A percentile compares a stretch with the other conserved stretches of the same genome.
These are phyloP conservation scores for Crithidia mellificae DNA, from an alignment of 208 protist species.

Conservation along the genomic window DNA sequence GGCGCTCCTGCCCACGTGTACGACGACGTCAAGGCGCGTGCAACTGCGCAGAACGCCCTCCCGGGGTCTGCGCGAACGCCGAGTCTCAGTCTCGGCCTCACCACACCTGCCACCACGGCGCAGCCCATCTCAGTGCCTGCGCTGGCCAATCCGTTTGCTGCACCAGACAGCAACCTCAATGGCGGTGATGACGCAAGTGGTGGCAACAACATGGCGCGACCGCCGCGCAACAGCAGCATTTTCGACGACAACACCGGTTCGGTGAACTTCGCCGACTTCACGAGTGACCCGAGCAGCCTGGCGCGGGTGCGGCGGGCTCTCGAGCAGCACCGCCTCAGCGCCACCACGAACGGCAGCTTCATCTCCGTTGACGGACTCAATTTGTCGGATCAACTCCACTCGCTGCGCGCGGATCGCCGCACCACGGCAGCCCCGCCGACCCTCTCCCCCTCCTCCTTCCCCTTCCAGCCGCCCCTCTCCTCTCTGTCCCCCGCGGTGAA, in stretches of 20 bases:
- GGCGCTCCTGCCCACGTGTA: background rate
- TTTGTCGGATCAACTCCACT: background rate
- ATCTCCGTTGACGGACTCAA: background rate
- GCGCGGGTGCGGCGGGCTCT: background rate
- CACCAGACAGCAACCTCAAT: too few species aligned
- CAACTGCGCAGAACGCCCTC: background rate
- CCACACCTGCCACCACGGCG: background rate
- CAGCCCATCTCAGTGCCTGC: background rate
- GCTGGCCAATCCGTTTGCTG: too few species aligned
- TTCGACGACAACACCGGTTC: background rate
- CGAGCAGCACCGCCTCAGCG: conserved; percentile 10
- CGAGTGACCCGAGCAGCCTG: background rate
- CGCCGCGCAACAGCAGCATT: too few species aligned
- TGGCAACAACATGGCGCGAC: too few species aligned
- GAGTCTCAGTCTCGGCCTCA: background rate
- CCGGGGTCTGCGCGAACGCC: background rate
- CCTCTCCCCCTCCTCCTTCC: background rate
- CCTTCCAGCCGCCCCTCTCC: background rate
- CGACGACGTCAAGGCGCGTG: background rate
- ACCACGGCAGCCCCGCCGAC: conserved; percentile 5
- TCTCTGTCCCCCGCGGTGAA: background rate
- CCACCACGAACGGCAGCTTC: background rate
- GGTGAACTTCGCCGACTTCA: background rate
- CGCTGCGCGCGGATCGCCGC: background rate
- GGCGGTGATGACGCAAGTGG: too few species aligned